These are phyloP conservation scores for Camelina sativa DNA, from an alignment of 345 rosid genomes.

Conservation along the genomic window DNA sequence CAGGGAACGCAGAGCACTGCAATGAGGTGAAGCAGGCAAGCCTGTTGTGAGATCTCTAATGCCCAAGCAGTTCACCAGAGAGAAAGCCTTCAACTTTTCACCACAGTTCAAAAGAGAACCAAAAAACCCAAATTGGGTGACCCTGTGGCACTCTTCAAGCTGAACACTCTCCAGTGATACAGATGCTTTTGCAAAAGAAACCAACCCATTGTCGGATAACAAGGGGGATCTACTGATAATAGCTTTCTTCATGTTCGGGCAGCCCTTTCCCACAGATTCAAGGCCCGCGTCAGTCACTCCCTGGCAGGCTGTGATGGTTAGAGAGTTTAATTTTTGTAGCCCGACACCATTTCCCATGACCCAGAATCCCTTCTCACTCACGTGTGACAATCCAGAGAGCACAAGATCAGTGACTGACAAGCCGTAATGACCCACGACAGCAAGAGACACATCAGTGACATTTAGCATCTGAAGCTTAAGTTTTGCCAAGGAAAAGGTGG, in stretches of 20 bases:
- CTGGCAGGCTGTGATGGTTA: conserved; percentile 64
- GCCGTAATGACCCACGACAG: conserved; percentile 91
- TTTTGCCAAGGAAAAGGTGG: conserved; percentile 55
- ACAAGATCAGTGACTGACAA: conserved; percentile 67
- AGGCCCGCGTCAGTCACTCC: conserved; percentile 82
- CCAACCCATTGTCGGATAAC: conserved; percentile 80
- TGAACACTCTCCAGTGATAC: conserved; percentile 74
- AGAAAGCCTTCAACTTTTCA: conserved; percentile 65
- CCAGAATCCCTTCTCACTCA: conserved; percentile 92
- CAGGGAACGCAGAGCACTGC: conserved; percentile 64
- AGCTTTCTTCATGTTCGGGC: conserved; percentile 76
- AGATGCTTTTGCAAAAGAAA: conserved; percentile 68
- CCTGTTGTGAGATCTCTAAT: conserved; percentile 60
- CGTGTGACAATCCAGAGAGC: conserved; percentile 62
- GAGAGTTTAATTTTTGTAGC: conserved; percentile 73
- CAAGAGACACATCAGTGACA: conserved; percentile 81
- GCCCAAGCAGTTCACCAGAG: conserved; percentile 76
- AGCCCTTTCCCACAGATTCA: conserved; percentile 77
- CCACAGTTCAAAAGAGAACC: conserved; percentile 76
- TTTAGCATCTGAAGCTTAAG: conserved; percentile 79
- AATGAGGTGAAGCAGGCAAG: conserved; percentile 48
- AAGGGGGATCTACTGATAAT: conserved; percentile 58
- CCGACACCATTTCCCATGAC: conserved; percentile 93
- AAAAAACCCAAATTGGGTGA: conserved; percentile 85
- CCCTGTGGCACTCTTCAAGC: conserved; percentile 93